Conservation (phyloP, 208 protist species). For the Porcisia hertigi region DNA sequence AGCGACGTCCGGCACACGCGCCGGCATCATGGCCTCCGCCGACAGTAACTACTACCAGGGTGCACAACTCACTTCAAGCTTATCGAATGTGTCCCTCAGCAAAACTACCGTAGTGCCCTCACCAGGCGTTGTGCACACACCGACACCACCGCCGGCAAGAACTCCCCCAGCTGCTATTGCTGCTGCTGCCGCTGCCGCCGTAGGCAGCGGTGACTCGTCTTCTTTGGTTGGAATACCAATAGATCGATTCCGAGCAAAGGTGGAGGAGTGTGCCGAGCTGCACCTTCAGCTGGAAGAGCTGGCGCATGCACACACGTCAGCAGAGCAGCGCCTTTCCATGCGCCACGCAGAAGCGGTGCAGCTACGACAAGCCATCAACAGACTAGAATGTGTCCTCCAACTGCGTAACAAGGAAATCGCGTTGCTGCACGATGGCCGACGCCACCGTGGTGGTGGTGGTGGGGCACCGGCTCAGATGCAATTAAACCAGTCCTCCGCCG, state of each 20-base stretch:
- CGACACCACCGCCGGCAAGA: neutral
- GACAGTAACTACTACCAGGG: neutral
- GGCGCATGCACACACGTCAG: neutral
- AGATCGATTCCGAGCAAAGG: slow-evolving; percentile 22
- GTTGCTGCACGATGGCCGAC: neutral
- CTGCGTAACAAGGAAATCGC: neutral
- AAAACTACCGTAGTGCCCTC: neutral
- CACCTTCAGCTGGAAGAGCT: slow-evolving; percentile 15
- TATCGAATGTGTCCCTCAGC: neutral
- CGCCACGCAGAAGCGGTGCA: slow-evolving; percentile 4
- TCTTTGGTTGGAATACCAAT: neutral
- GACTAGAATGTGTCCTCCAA: slow-evolving; percentile 11
- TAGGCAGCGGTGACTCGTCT: neutral
- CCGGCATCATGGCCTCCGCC: neutral
- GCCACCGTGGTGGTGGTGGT: slow-evolving; percentile 7
- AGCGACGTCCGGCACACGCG: neutral
- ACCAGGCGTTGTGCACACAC: neutral
- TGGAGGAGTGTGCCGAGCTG: slow-evolving; percentile 29
- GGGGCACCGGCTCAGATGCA: neutral
- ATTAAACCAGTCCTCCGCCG: neutral
- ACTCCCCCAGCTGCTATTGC: neutral
- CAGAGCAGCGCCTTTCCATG: slow-evolving; percentile 6
- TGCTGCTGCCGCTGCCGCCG: neutral
- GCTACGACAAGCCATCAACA: slow-evolving; percentile 10
- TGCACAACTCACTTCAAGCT: neutral